Evolutionary conservation across 1,139 yeast genomes (phyloP).

Genomic region (Sugiyamaella pinicola): DNA sequence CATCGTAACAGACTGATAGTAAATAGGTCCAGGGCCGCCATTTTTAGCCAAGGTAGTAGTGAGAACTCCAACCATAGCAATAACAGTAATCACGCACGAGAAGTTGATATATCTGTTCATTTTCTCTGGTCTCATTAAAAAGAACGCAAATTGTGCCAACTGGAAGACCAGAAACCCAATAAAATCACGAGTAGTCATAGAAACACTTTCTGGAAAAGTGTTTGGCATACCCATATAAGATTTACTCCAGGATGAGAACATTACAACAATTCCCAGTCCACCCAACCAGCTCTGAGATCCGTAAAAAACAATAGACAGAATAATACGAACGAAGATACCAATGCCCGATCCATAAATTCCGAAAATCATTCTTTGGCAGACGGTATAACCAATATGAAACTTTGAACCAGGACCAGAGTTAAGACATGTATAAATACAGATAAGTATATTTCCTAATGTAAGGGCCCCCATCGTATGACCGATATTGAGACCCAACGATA

Average conservation of each 20-base stretch:
- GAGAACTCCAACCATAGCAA: constrained; percentile 33
- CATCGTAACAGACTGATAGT: constrained; percentile 21
- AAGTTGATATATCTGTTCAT: constrained; percentile 29
- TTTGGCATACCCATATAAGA: constrained; percentile 38
- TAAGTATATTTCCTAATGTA: constrained; percentile 31
- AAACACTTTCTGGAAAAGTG: constrained; percentile 39
- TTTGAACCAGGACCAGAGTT: constrained; percentile 38
- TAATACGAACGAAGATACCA: constrained; percentile 35
- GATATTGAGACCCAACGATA: constrained; percentile 34
- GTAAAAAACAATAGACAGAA: constrained; percentile 40
- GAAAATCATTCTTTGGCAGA: constrained; percentile 37
- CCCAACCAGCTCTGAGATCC: constrained; percentile 41
- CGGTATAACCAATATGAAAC: constrained; percentile 41
- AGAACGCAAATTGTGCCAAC: constrained; percentile 36
- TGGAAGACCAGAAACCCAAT: constrained; percentile 41
- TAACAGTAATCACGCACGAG: constrained; percentile 27
- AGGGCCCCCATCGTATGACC: constrained; percentile 25
- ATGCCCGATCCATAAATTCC: constrained; percentile 39
- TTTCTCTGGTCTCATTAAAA: constrained; percentile 37
- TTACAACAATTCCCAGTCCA: constrained; percentile 38
- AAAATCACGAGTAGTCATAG: constrained; percentile 41
- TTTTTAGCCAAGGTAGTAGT: constrained; percentile 32
- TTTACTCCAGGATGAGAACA: constrained; percentile 36
- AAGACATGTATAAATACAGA: constrained; percentile 29
- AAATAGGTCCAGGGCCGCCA: constrained; percentile 33